These are phyloP conservation scores for Pyrenochaeta sp. DNA, from an alignment of 2,329 filamentous ascomycete species.

Conservation along the genomic window DNA sequence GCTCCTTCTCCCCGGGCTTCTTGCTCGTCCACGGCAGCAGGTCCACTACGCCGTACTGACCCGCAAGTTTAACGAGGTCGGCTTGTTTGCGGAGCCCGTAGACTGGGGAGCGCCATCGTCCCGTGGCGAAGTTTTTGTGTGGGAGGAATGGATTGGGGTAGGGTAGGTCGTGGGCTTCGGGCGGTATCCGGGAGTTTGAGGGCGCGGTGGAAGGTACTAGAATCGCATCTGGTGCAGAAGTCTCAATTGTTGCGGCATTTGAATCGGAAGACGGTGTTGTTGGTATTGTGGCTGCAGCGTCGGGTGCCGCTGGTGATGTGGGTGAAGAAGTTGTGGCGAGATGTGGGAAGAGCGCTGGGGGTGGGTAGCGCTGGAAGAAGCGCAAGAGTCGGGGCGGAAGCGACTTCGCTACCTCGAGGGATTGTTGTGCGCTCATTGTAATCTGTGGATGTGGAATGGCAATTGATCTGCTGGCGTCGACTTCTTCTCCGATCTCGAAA, in stretches of 20 bases:
- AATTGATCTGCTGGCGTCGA: background rate
- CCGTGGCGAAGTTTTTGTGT: conserved; percentile 78
- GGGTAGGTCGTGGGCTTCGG: conserved; percentile 52
- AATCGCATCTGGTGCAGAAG: conserved; percentile 37
- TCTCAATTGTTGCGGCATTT: conserved; percentile 49
- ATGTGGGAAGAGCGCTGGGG: conserved; percentile 58
- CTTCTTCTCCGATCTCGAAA: background rate
- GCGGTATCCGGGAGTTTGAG: conserved; percentile 17
- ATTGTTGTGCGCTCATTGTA: conserved; percentile 39
- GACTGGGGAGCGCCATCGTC: conserved; percentile 82
- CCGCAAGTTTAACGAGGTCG: conserved; percentile 86
- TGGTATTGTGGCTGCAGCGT: conserved; percentile 22
- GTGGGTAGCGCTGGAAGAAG: conserved; percentile 92
- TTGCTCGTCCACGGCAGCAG: conserved; percentile 80
- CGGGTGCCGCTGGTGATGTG: conserved; percentile 23
- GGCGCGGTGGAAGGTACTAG: conserved; percentile 16
- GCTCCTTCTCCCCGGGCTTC: conserved; percentile 73
- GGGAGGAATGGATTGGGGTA: conserved; percentile 81
- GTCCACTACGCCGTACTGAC: conserved; percentile 79
- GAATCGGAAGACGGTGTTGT: conserved; percentile 42
- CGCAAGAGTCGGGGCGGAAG: conserved; percentile 80
- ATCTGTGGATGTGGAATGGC: background rate
- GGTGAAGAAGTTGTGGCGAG: conserved; percentile 26
- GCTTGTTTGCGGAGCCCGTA: conserved; percentile 89
- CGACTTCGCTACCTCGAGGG: conserved; percentile 67